Base-by-base conservation (phyloP, 1,139 yeast genomes). In the Pneumocystis carinii region DNA sequence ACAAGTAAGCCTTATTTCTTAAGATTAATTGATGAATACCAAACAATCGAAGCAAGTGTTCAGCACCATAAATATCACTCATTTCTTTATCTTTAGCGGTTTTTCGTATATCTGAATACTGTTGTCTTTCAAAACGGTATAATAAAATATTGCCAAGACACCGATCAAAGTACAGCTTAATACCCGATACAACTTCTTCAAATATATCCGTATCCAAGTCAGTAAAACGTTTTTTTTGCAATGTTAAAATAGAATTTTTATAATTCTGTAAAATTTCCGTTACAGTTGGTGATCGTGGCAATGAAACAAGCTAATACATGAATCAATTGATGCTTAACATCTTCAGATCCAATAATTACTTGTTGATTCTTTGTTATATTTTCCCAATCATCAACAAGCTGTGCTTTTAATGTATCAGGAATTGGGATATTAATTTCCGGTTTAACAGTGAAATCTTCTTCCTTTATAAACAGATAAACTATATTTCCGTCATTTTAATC, bases 341-440 rank as follows among this genome's bases (percentile, higher is more conserved):
- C 27, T 74, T 72, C 3, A 83, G 75, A 0, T 96, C 95, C 56
- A 89, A 72, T 35, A 79, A 74, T 7, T 87, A 80, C 39, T 84
- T 48, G 83, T 62, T 85, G 85, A 67, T 87, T 87, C 70, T 87
- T 87, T 1, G 97, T 89, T 61, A 90, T 80, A 68, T 78, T 79
- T 72, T 90, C 96, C 97, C 97, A 92, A 75, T 92, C 97, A 71
- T 89, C 90, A 1, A 90, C 95, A 59, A 92, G 75, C 6, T 84
- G 70, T 3, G 86, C 78, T 72, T 89, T 90, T 66, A 92, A 77
- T 58, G 78, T 75, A 64, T 83, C 83, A 0, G 92, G 87, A 27
- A 88, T 80, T 2, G 77, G 76, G 14, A 86, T 70, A 61, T 75
- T 73, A 41, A 86, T 77, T 67, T 83, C 87, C 12, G 81, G 79